phyloP scores from a whole-genome alignment of 2,329 filamentous ascomycete genomes.

The Sporothrix phasma region DNA sequence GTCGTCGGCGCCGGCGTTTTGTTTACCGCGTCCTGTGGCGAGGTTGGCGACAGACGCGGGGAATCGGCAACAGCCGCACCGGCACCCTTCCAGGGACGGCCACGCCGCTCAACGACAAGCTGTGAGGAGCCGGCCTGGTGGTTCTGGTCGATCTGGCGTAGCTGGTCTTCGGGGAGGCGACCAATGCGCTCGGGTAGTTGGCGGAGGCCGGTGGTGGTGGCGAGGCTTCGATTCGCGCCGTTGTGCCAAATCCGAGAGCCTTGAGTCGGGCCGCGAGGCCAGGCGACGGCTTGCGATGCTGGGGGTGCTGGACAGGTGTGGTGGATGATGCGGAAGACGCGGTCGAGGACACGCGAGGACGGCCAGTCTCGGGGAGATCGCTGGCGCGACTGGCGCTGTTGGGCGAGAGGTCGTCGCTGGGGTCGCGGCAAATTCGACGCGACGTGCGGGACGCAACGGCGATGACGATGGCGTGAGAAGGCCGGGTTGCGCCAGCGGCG shows the following conservation, averaged over 20 bases:
- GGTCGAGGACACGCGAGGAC: constrained; percentile 18
- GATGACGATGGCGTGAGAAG: constrained; percentile 13
- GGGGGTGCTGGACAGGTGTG: constrained; percentile 19
- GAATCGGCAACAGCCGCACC: constrained; percentile 46
- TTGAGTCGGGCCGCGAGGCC: constrained; percentile 56
- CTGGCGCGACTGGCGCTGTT: neutral
- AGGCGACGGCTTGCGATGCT: constrained; percentile 50
- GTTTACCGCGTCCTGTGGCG: constrained; percentile 14
- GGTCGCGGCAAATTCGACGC: constrained; percentile 15
- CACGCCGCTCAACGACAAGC: constrained; percentile 51
- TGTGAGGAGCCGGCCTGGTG: constrained; percentile 46
- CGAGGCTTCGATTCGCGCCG: constrained; percentile 29
- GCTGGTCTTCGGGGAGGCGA: constrained; percentile 59
- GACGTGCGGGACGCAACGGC: constrained; percentile 13
- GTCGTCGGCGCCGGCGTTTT: constrained; percentile 13
- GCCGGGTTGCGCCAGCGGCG: neutral
- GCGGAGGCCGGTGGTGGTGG: constrained; percentile 28
- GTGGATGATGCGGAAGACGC: constrained; percentile 14
- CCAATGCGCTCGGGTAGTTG: constrained; percentile 43
- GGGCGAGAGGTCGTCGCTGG: neutral
- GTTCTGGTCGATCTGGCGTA: constrained; percentile 58
- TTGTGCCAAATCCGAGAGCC: constrained; percentile 49
- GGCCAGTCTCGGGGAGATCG: neutral
- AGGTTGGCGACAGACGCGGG: constrained; percentile 31
- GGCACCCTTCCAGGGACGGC: constrained; percentile 62